Evolutionary conservation across 176 grass and related monocot species (phyloP), one percentile per base, ranked within the genome.

Genomic region (Stipa capillata): DNA sequence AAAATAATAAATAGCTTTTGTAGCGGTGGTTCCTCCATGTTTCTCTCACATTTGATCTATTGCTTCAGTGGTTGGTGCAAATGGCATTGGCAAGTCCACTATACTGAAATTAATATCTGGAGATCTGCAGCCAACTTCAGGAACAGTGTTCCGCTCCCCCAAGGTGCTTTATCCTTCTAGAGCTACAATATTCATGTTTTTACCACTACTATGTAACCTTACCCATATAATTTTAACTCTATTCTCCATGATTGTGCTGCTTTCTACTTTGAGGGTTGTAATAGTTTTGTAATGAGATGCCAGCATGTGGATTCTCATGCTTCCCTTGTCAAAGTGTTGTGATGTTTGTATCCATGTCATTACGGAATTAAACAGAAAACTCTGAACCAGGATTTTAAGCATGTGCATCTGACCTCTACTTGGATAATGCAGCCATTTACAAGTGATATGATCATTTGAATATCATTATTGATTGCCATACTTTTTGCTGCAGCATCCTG

Each of bases 81-180:
- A 97, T 85, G 95, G 95, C 21, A 97, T 97, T 87, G 95, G 91
- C 65, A 97, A 97, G 80, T 97, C 95, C 41, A 97, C 95, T 52
- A 94, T 97, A 92, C 80, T 97, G 29, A 97, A 97, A 82, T 67
- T 97, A 29, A 97, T 97, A 83, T 97, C 95, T 3, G 91, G 95
- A 77, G 95, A 97, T 2, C 91, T 97, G 64, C 95, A 97, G 77
- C 95, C 95, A 62, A 97, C 95, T 89, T 97, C 95, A 5, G 95
- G 95, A 79, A 97, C 95, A 72, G 87, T 92, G 21, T 94, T 91
- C 72, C 95, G 89, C 33, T 97, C 95, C 40, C 86, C 95, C 52
- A 97, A 94, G 91, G 95, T 97, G 56, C 37, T 78, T 82, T 25
- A 47, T 50, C n/a, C 50, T 60, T 83, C 55, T 73, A 47, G 20